A percentile compares a stretch with the other conserved stretches of the same genome.
phyloP scores from a whole-genome alignment of 2,329 filamentous ascomycete species.

The Cercospora sesami region DNA sequence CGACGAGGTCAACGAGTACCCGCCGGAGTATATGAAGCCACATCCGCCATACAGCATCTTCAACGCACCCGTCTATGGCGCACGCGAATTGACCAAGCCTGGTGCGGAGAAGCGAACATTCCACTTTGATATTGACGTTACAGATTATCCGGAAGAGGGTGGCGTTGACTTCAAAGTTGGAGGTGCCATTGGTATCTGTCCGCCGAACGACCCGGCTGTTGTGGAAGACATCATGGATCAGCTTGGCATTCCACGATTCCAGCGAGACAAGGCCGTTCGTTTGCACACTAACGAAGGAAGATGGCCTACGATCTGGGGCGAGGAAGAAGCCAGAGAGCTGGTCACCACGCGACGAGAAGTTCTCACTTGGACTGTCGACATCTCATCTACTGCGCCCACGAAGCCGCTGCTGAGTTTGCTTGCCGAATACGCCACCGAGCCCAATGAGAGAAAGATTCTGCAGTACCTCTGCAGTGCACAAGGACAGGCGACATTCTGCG shows the following conservation, averaged over 20 bases:
- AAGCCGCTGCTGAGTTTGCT: conserved; percentile 83
- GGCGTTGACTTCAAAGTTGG: conserved; percentile 94
- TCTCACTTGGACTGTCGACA: conserved; percentile 92
- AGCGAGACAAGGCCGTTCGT: conserved; percentile 79
- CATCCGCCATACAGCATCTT: conserved; percentile 92
- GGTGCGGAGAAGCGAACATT: conserved; percentile 96
- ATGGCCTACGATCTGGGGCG: conserved; percentile 98
- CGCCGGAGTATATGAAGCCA: conserved; percentile 87
- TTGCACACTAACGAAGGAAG: conserved; percentile 77
- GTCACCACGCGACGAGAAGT: conserved; percentile 86
- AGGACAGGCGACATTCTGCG: conserved; percentile 89
- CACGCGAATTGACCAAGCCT: conserved; percentile 80
- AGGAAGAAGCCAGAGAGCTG: conserved; percentile 80
- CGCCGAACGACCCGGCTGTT: conserved; percentile 73
- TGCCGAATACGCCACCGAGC: conserved; percentile 77
- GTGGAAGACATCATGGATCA: conserved; percentile 84
- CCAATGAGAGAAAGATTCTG: conserved; percentile 85
- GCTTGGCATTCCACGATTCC: conserved; percentile 75
- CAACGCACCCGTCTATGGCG: conserved; percentile 79
- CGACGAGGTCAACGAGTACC: conserved; percentile 58
- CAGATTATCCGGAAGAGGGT: conserved; percentile 82
- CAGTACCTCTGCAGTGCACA: conserved; percentile 83
- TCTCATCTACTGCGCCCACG: conserved; percentile 88
- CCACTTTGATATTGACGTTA: conserved; percentile 96
- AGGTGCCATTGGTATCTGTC: conserved; percentile 89